Conservation (phyloP, 148 eudicot species). For the Rhododendron simsii region DNA sequence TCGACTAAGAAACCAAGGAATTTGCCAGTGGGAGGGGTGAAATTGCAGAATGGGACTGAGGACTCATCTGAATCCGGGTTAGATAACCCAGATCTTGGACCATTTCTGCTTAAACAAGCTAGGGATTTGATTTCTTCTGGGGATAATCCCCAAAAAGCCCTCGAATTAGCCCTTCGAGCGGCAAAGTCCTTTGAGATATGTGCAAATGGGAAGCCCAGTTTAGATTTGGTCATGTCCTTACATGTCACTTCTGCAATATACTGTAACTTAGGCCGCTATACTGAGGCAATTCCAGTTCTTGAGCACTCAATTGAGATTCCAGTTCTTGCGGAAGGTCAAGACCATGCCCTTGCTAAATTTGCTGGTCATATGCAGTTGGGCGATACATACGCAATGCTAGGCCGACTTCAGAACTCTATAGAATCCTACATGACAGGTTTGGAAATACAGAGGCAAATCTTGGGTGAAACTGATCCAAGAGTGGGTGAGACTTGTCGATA, state of each 20-base stretch:
- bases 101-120: constrained; percentile 94
- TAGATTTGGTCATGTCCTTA: constrained; percentile 85
- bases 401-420: constrained; percentile 79
- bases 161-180: constrained; percentile 74
- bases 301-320: constrained; percentile 75
- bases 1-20: constrained; percentile 30
- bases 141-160: constrained; percentile 82
- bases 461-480: constrained; percentile 79
- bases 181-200: constrained; percentile 82
- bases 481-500: constrained; percentile 96
- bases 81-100: constrained; percentile 91
- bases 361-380: constrained; percentile 98
- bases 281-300: constrained; percentile 75
- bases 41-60: constrained; percentile 8
- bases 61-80: constrained; percentile 37
- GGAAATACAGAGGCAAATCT: constrained; percentile 63
- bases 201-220: constrained; percentile 70
- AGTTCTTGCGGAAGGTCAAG: constrained; percentile 58
- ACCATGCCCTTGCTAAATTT: constrained; percentile 91
- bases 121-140: constrained; percentile 84
- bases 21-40: not conserved
- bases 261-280: constrained; percentile 69
- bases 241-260: constrained; percentile 89
- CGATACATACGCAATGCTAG: constrained; percentile 86
- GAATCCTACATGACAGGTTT: constrained; percentile 62